Base-by-base conservation (phyloP, 257 asterid species). In the Apocynum venetum region DNA sequence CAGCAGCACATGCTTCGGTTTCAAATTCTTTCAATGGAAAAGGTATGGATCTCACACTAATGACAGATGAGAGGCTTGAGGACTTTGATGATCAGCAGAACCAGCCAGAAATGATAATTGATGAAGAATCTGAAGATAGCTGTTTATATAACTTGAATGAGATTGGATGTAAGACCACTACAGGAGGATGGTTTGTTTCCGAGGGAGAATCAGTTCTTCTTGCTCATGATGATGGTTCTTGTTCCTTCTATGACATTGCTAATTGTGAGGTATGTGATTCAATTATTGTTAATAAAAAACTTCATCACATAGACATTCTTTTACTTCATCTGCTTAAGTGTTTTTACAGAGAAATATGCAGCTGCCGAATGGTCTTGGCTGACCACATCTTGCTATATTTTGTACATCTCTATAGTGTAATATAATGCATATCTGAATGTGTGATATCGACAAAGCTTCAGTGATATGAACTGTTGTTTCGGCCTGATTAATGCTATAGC, bases 171-270 rank as follows among this genome's bases (percentile, higher is more conserved):
- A 91, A 90, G 80, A 81, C 92, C 67, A 84, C 97, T 47, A 91
- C 96, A 4, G 92, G 91, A 80, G 98, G 98, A 67, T 93, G 98
- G 98, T 91, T 93, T 82, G 97, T 93, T 53, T 91, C 97, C 0
- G 96, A 90, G 83, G 98, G 97, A 81, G 97, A 93, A 81, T 86
- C 93, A 25, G 93, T 85, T 60, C 90, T 93, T 77, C 95, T 93
- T 40, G 87, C 91, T 69, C 96, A 91, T 67, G 88, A 84, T 72
- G 96, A 92, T 82, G 92, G 97, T 35, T 91, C 92, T 3, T 93
- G 98, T 80, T 88, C 96, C 51, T 91, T 87, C 83, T 85, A 91
- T 40, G 98, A 93, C 73, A 85, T 93, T 74, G 84, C 85, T 66
- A 92, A 93, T 72, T 84, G 83, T 55, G 98, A 91, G 97, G 98